phyloP scores from a whole-genome alignment of 768 basidiomycete species.

The Suillus spraguei region DNA sequence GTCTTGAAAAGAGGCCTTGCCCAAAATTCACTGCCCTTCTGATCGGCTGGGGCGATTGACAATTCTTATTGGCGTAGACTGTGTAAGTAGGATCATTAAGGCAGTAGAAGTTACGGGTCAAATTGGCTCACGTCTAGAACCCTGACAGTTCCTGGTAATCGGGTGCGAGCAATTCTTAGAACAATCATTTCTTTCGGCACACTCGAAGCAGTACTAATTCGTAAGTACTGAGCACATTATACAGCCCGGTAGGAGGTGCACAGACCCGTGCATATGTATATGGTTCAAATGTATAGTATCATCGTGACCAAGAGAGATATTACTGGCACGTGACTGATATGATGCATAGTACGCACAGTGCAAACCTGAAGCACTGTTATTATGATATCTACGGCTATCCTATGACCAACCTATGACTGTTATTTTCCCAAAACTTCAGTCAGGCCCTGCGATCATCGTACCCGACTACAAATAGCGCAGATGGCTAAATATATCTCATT shows the following conservation, averaged over 20 bases:
- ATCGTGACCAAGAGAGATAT: neutral
- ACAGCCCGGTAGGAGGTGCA: neutral
- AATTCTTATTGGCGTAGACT: neutral
- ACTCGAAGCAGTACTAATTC: neutral
- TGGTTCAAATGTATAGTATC: no score
- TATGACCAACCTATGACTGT: neutral
- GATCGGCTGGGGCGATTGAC: neutral
- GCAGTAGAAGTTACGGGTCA: neutral
- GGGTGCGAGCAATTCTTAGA: conserved; percentile 2
- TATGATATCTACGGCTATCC: neutral
- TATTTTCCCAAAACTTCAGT: neutral
- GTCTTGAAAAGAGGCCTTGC: neutral
- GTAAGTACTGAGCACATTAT: no score
- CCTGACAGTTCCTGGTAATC: neutral
- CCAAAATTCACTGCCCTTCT: conserved; percentile 2
- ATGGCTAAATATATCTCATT: neutral
- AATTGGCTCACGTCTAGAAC: neutral
- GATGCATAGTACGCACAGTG: neutral
- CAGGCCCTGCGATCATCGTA: neutral
- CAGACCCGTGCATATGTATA: no score
- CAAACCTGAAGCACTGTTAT: neutral
- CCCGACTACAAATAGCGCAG: neutral
- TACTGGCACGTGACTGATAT: neutral
- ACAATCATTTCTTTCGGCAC: neutral
- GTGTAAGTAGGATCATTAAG: neutral